Percentiles rank a stretch among this genome's conserved stretches.
These are phyloP conservation scores for Calonectria pseudoturangicola DNA, from an alignment of 2,329 filamentous ascomycete genomes.

Conservation along the genomic window DNA sequence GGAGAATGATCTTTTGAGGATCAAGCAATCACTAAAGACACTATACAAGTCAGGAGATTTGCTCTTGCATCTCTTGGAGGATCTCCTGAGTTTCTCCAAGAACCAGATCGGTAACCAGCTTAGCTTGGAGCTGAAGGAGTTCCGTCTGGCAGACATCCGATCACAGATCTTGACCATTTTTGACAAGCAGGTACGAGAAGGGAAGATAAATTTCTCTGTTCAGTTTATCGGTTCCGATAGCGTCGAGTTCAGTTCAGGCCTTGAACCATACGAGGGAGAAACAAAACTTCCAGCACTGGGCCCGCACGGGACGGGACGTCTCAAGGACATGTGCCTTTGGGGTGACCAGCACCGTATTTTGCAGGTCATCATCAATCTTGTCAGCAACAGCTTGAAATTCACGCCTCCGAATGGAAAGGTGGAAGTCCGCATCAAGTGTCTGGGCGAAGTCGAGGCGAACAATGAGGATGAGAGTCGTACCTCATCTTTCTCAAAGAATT, in stretches of 20 bases:
- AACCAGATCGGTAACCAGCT: constrained; percentile 94
- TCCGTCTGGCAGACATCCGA: constrained; percentile 87
- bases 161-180: constrained; percentile 91
- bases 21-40: constrained; percentile 89
- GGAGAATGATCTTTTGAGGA: constrained; percentile 84
- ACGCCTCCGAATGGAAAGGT: constrained; percentile 86
- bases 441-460: constrained; percentile 73
- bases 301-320: constrained; percentile 77
- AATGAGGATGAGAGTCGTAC: constrained; percentile 68
- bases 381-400: constrained; percentile 94
- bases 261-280: constrained; percentile 58
- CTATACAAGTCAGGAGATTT: constrained; percentile 86
- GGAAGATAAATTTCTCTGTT: constrained; percentile 83
- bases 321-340: constrained; percentile 92
- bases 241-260: constrained; percentile 53
- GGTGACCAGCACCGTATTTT: constrained; percentile 94
- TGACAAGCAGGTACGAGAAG: constrained; percentile 90
- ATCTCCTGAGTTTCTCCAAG: constrained; percentile 94
- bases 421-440: constrained; percentile 83
- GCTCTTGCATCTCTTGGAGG: constrained; percentile 89
- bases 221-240: constrained; percentile 73
- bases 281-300: constrained; percentile 74
- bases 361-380: constrained; percentile 94
- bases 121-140: constrained; percentile 88
- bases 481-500: constrained; percentile 71